Conservation (phyloP, 352 stramenopile genomes). For the Globisporangium spiculum region DNA sequence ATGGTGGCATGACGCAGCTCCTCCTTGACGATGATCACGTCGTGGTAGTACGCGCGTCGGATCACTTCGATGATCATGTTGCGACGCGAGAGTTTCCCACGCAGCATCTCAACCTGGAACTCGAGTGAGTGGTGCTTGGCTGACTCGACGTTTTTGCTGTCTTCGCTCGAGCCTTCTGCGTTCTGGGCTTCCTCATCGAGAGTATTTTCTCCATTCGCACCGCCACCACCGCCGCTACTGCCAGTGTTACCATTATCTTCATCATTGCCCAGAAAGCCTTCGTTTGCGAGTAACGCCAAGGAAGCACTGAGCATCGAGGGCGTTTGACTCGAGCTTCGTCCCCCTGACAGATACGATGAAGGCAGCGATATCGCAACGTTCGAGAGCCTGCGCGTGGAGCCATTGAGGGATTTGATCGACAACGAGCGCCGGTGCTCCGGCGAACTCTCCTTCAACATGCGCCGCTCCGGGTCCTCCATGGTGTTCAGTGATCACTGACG, state of each 20-base stretch:
- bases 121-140: slow-evolving; percentile 32
- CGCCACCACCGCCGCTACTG: background rate
- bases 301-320: slow-evolving; percentile 15
- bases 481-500: background rate
- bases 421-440: slow-evolving; percentile 4
- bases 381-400: background rate
- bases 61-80: slow-evolving; percentile 78
- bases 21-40: slow-evolving; percentile 83
- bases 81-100: slow-evolving; percentile 57
- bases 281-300: slow-evolving; percentile 6
- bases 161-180: slow-evolving; percentile 16
- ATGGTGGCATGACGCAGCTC: slow-evolving; percentile 45
- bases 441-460: background rate
- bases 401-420: background rate
- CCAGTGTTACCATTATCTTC: background rate
- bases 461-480: slow-evolving; percentile 11
- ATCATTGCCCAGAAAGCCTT: background rate
- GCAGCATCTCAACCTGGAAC: slow-evolving; percentile 64
- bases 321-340: background rate
- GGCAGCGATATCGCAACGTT: background rate
- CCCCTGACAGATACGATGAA: background rate
- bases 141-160: slow-evolving; percentile 32
- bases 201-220: background rate
- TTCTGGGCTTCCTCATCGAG: background rate
- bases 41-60: slow-evolving; percentile 74